A percentile compares a stretch with the other conserved stretches of the same genome.
Evolutionary conservation across 176 grass and related monocot genomes (phyloP).

Genomic region (Aegilops speltoides): DNA sequence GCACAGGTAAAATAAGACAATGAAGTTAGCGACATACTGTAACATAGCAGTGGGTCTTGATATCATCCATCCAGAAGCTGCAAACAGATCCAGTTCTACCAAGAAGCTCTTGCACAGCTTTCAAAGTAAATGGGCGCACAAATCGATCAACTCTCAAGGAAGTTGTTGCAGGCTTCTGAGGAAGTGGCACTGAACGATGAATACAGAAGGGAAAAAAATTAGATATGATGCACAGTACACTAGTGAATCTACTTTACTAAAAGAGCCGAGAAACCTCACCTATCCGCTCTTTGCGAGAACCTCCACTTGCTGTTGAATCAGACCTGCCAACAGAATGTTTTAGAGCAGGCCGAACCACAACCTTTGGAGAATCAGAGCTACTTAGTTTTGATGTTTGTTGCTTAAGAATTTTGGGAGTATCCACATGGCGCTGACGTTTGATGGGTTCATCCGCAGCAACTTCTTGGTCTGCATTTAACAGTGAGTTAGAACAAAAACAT

Average conservation of each 20-base stretch:
- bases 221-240: background rate
- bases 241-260: background rate
- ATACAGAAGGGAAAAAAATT: background rate
- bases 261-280: slow-evolving; percentile 42
- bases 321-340: slow-evolving; percentile 48
- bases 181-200: slow-evolving; percentile 56
- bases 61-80: slow-evolving; percentile 93
- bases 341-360: slow-evolving; percentile 15
- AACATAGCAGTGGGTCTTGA: slow-evolving; percentile 91
- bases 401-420: slow-evolving; percentile 43
- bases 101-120: slow-evolving; percentile 81
- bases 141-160: slow-evolving; percentile 77
- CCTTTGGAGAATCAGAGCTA: slow-evolving; percentile 41
- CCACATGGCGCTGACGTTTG: slow-evolving; percentile 47
- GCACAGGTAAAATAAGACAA: background rate
- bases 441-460: slow-evolving; percentile 34
- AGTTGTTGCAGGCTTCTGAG: slow-evolving; percentile 68
- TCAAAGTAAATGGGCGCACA: slow-evolving; percentile 82
- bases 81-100: slow-evolving; percentile 67
- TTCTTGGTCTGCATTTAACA: slow-evolving; percentile 45
- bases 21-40: slow-evolving; percentile 50
- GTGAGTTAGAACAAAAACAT: slow-evolving; percentile 16
- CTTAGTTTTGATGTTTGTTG: slow-evolving; percentile 33
- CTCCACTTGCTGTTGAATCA: slow-evolving; percentile 39
- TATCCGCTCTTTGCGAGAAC: slow-evolving; percentile 54